phyloP scores from a whole-genome alignment of 345 rosid genomes.

The Arabidopsis arenosa region DNA sequence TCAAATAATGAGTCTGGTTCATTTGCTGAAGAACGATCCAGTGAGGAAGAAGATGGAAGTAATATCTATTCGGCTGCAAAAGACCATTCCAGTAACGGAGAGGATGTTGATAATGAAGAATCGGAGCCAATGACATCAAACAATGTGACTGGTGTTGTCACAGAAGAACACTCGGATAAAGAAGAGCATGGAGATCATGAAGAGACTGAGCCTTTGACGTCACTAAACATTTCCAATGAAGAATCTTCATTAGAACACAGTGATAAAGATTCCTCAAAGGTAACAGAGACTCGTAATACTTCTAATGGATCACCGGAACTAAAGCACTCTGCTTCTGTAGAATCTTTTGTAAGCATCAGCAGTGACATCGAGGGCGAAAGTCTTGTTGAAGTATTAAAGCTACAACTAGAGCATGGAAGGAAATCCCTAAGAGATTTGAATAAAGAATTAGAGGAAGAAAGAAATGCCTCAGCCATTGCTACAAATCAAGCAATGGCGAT shows the following conservation, averaged over 20 bases:
- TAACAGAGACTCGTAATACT: constrained; percentile 43
- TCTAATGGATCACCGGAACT: constrained; percentile 45
- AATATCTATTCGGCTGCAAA: constrained; percentile 27
- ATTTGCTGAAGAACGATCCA: constrained; percentile 29
- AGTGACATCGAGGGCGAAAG: constrained; percentile 70
- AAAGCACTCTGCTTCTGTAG: constrained; percentile 52
- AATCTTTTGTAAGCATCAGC: constrained; percentile 58
- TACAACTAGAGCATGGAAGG: constrained; percentile 61
- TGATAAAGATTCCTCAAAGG: constrained; percentile 33
- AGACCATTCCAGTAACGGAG: constrained; percentile 37
- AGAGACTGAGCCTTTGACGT: constrained; percentile 26
- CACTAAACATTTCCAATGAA: constrained; percentile 22
- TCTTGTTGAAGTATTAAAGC: constrained; percentile 54
- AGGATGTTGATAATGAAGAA: constrained; percentile 18
- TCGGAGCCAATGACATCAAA: constrained; percentile 35
- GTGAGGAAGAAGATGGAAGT: constrained; percentile 37
- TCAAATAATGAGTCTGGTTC: constrained; percentile 26
- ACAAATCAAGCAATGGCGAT: constrained; percentile 85
- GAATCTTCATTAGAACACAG: constrained; percentile 25
- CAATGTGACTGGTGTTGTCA: constrained; percentile 24
- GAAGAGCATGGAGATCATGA: constrained; percentile 29
- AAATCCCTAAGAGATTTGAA: constrained; percentile 52
- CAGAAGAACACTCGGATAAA: constrained; percentile 31
- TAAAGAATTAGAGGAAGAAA: constrained; percentile 77
- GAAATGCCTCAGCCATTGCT: constrained; percentile 69